Evolutionary conservation across 768 basidiomycete species (phyloP), one percentile per base, ranked within the genome.

Genomic region (Nevesoporus exiguus): DNA sequence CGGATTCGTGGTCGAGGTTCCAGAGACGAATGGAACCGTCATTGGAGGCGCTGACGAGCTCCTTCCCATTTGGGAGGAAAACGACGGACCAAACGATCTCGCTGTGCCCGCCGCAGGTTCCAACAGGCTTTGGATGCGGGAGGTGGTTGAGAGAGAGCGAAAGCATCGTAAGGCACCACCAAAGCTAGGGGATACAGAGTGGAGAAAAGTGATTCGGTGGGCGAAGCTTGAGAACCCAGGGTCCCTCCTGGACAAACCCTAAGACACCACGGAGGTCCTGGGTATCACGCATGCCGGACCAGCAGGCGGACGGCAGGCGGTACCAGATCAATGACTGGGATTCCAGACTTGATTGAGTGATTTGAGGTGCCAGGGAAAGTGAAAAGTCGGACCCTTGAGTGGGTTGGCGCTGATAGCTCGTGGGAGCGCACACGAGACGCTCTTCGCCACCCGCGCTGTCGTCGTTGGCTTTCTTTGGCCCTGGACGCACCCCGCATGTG

Each of bases 71-170:
- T 50, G 65, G 66, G 43, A 69, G 56, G 60, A 67, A 67, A 42
- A 61, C 61, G 21, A 66, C 57, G 25, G 66, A 66, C 66, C 66
- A 66, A 19, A 66, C 66, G 43, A 66, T 68, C 55, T 58, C 61
- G 57, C 36, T 68, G 40, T 66, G 64, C 40, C 66, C 66, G 56
- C 56, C 47, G 49, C 68, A 51, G 5, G 52, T 56, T 24, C 27
- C 61, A 39, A 66, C 24, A 17, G 66, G 66, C 56, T 42, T 53
- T 47, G 57, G 66, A 15, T 57, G 66, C 47, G 61, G 51, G 31
- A 66, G 56, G 52, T 66, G 66, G 66, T 64, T 13, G 64, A 68
- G 59, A 43, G 66, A 63, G 66, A 66, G 66, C 61, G 66, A 66
- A 17, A 66, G 66, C 66, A 66, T 66, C 54, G 56, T 62, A 56